Evolutionary conservation across 768 basidiomycete species (phyloP), one percentile per base, ranked within the genome.

Genomic region (Tephrocybe rancida): DNA sequence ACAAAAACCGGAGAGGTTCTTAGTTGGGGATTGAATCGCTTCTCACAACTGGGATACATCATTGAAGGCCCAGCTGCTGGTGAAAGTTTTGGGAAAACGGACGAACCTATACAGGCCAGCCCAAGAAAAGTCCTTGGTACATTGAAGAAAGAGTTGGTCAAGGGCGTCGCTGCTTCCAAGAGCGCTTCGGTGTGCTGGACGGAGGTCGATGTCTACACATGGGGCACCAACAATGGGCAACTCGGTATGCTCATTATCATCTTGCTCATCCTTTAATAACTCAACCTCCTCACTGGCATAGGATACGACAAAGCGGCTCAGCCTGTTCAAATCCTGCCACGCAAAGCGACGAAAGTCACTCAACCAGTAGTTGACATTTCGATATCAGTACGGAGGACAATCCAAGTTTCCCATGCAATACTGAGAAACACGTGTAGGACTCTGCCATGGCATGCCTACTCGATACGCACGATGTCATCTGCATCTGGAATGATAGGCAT

Each of bases 191-290:
- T 86, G 5, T 95, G 93, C 69, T 97, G 92, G 91, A 95, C 93
- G 0, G 72, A 73, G 3, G 69, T 67, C 9, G 72, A 83, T 38
- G 80, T 93, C 1, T 95, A 81, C 67, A 93, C 92, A 0, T 98
- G 95, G 95, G 97, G 97, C 0, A 91, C 88, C 22, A 97, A 98
- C 68, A 81, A 79, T 37, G 97, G 97, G 0, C 97, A 99, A 67
- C 78, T 98, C 3, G 95, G 95, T 85, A 55, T 48, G 78, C 63
- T n/a, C 22, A 1, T 60, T 50, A 44, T 7, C 13, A 27, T 25
- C 24, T 25, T 19, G 21, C n/a, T n/a, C n/a, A n/a, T 35, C 34
- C 13, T 34, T 13, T 8, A 19, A 27, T 48, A 27, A 41, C 19
- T 27, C 9, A 21, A 13, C 16, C 10, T 11, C 44, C 10, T 47